Conservation (phyloP, 768 basidiomycete species). For the Pholiota conissans region DNA sequence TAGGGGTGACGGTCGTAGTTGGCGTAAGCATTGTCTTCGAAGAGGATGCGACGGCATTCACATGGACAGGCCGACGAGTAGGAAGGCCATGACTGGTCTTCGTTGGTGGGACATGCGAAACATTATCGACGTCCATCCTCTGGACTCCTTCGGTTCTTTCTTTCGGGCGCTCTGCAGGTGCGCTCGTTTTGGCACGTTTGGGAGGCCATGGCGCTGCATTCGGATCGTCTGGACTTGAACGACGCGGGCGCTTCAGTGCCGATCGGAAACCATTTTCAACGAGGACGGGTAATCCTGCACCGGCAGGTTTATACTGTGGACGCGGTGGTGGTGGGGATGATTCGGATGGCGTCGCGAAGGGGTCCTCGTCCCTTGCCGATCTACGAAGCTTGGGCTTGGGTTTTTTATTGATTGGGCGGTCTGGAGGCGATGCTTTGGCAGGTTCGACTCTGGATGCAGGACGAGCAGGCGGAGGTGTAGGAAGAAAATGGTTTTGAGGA, state of each 20-base stretch:
- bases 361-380: conserved; percentile 11
- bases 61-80: conserved; percentile 14
- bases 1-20: not conserved
- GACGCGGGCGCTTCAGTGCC: conserved; percentile 8
- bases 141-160: not conserved
- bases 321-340: conserved; percentile 4
- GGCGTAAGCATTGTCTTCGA: conserved; percentile 20
- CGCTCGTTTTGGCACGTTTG: not conserved
- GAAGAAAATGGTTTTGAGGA: not conserved
- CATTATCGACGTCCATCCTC: not conserved
- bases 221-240: conserved; percentile 15
- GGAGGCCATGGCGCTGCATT: conserved; percentile 26
- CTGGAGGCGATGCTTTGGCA: not conserved
- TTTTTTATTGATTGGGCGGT: conserved; percentile 4
- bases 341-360: conserved; percentile 12
- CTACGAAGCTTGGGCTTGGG: not conserved
- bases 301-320: conserved; percentile 3
- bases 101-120: not conserved
- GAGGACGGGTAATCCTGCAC: conserved; percentile 17
- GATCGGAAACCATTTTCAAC: conserved; percentile 31
- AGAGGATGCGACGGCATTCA: conserved; percentile 31
- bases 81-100: not conserved
- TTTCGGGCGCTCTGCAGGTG: not conserved
- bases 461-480: not conserved
- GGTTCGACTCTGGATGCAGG: not conserved